Percentiles rank a stretch among this genome's conserved stretches.
Evolutionary conservation across 1,284 basidiomycete genomes (phyloP).

Genomic region (Fomitopsis palustris): DNA sequence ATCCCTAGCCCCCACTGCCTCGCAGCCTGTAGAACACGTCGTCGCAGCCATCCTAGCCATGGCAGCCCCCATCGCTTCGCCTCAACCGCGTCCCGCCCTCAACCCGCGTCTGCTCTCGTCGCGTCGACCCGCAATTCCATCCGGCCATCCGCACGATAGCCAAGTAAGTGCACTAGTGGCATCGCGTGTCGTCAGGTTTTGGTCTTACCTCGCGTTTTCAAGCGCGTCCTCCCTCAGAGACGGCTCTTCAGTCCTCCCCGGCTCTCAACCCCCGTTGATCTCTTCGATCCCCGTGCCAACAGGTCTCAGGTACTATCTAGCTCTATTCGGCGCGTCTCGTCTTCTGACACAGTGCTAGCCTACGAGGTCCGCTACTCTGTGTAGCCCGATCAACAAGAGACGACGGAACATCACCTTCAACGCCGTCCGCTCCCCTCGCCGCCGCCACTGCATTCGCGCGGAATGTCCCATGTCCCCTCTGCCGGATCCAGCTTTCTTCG

Average conservation of each 20-base stretch:
- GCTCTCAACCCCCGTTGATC: constrained; percentile 25
- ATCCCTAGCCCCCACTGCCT: constrained; percentile 17
- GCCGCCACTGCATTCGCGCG: constrained; percentile 23
- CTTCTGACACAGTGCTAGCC: constrained; percentile 19
- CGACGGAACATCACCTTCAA: constrained; percentile 22
- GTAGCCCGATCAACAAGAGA: constrained; percentile 27
- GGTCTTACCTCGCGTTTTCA: constrained; percentile 1
- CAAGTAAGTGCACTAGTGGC: not conserved
- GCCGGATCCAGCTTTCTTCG: constrained; percentile 21
- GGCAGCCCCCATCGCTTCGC: constrained; percentile 20
- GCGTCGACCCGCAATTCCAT: constrained; percentile 17
- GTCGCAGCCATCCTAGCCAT: constrained; percentile 14
- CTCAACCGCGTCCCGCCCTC: constrained; percentile 22
- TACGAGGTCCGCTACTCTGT: constrained; percentile 24
- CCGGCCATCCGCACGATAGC: constrained; percentile 21
- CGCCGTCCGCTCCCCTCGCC: constrained; percentile 22
- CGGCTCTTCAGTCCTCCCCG: constrained; percentile 19
- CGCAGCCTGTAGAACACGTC: constrained; percentile 9
- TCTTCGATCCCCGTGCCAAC: constrained; percentile 18
- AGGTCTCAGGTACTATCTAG: constrained; percentile 15
- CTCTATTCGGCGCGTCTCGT: constrained; percentile 4
- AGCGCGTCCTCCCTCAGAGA: constrained; percentile 2
- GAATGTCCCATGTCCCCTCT: constrained; percentile 24
- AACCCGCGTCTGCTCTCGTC: constrained; percentile 8
- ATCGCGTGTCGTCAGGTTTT: not conserved